Evolutionary conservation across 176 grass and related monocot species (phyloP).

Genomic region (Ensete ventricosum): DNA sequence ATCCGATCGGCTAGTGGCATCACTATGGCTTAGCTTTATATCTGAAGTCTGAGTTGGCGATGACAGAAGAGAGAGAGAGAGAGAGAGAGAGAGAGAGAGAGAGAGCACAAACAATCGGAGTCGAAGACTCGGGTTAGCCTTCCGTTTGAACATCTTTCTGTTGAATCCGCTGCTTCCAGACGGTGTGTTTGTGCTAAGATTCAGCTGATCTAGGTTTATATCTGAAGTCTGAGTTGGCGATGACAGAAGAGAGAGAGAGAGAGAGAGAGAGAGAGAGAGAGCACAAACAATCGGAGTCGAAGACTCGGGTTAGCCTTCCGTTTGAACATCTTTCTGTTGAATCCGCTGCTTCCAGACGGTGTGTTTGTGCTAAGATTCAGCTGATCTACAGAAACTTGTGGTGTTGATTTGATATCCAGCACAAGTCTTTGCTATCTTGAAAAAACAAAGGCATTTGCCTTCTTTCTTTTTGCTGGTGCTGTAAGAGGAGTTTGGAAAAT

Average conservation of each 20-base stretch:
- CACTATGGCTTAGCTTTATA: too few species aligned
- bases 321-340: slow-evolving; percentile 35
- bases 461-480: slow-evolving; percentile 37
- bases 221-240: slow-evolving; percentile 32
- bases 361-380: slow-evolving; percentile 15
- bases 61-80: slow-evolving; percentile 41
- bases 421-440: slow-evolving; percentile 3
- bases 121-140: slow-evolving; percentile 31
- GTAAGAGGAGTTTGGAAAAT: slow-evolving; percentile 9
- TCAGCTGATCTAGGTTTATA: too few species aligned
- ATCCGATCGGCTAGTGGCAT: too few species aligned
- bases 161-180: slow-evolving; percentile 38
- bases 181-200: slow-evolving; percentile 26
- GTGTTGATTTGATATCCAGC: background rate
- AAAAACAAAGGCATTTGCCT: slow-evolving; percentile 49
- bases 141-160: slow-evolving; percentile 29
- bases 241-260: slow-evolving; percentile 41
- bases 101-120: slow-evolving; percentile 67
- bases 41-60: slow-evolving; percentile 32
- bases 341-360: slow-evolving; percentile 33
- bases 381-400: slow-evolving; percentile 15
- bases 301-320: slow-evolving; percentile 26
- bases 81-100: slow-evolving; percentile 23
- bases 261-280: slow-evolving; percentile 42
- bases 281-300: slow-evolving; percentile 53